A percentile compares a stretch with the other conserved stretches of the same genome.
Conservation (phyloP, 164 flowering plant genomes). For the Sextonia rubra region DNA sequence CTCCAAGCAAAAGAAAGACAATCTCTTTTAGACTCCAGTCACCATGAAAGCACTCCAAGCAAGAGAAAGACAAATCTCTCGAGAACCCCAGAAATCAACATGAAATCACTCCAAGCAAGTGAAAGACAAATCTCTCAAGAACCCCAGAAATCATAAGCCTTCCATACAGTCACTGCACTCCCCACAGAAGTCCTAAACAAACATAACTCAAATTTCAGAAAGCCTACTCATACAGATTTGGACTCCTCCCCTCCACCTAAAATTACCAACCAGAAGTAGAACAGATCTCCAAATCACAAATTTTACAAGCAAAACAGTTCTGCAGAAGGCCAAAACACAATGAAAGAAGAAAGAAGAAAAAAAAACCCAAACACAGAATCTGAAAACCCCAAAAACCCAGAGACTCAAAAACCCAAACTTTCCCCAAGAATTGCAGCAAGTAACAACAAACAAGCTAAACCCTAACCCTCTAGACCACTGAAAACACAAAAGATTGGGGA, state of each 20-base stretch:
- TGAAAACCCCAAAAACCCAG: neutral
- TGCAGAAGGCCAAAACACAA: too few species aligned
- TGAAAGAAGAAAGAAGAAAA: neutral
- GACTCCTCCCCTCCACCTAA: neutral
- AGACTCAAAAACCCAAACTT: neutral
- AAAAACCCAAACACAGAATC: neutral
- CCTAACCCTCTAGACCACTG: too few species aligned
- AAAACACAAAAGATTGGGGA: too few species aligned
- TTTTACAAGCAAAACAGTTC: neutral
- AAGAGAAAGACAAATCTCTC: too few species aligned
- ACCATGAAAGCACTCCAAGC: too few species aligned
- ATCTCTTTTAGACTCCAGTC: too few species aligned
- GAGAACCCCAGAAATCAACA: neutral
- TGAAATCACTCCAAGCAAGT: neutral
- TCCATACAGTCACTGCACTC: neutral
- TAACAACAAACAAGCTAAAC: neutral
- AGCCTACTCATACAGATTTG: neutral
- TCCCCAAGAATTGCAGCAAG: neutral
- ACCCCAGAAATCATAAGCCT: conserved; percentile 3
- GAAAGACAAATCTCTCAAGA: neutral
- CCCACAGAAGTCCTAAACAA: neutral
- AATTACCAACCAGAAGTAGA: neutral
- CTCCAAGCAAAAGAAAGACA: too few species aligned
- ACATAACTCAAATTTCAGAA: neutral
- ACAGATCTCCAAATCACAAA: neutral